Percentiles rank a stretch among this genome's conserved stretches.
Conservation (phyloP, 2,329 filamentous ascomycete genomes). For the Clonostachys rhizophaga region DNA sequence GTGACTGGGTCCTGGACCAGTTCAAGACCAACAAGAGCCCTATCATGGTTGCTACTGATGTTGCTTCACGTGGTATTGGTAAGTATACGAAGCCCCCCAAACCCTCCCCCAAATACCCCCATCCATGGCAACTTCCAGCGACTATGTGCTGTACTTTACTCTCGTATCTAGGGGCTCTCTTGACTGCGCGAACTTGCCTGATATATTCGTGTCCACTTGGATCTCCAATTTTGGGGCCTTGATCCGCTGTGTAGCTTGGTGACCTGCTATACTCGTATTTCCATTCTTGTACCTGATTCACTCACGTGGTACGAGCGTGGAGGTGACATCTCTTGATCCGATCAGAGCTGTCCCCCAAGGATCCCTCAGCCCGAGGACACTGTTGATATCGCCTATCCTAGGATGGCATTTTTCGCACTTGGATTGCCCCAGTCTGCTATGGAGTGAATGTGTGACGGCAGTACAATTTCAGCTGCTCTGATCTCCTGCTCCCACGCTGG, state of each 20-base stretch:
- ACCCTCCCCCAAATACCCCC: slow-evolving; percentile 29
- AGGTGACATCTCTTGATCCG: slow-evolving; percentile 74
- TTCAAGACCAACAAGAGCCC: slow-evolving; percentile 99
- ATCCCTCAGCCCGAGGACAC: slow-evolving; percentile 51
- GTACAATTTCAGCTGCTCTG: slow-evolving; percentile 41
- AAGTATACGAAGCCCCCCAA: slow-evolving; percentile 64
- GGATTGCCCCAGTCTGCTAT: slow-evolving; percentile 54
- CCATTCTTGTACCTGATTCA: slow-evolving; percentile 65
- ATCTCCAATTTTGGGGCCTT: slow-evolving; percentile 80
- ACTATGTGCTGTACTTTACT: slow-evolving; percentile 73
- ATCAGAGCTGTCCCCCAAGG: slow-evolving; percentile 62
- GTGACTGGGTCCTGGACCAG: slow-evolving; percentile 98
- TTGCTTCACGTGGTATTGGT: slow-evolving; percentile 99
- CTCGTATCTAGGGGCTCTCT: slow-evolving; percentile 84
- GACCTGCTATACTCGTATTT: slow-evolving; percentile 68
- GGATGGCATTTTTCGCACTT: slow-evolving; percentile 50
- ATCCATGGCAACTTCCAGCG: slow-evolving; percentile 52
- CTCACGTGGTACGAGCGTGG: slow-evolving; percentile 67
- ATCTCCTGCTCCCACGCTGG: slow-evolving; percentile 33
- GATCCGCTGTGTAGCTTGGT: slow-evolving; percentile 45
- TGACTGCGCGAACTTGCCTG: slow-evolving; percentile 89
- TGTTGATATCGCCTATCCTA: slow-evolving; percentile 44
- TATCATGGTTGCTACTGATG: slow-evolving; percentile 99
- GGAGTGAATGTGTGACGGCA: slow-evolving; percentile 45
- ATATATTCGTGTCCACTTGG: slow-evolving; percentile 73